phyloP scores from a whole-genome alignment of 1,284 basidiomycete genomes.

The Coniophora puteana region DNA sequence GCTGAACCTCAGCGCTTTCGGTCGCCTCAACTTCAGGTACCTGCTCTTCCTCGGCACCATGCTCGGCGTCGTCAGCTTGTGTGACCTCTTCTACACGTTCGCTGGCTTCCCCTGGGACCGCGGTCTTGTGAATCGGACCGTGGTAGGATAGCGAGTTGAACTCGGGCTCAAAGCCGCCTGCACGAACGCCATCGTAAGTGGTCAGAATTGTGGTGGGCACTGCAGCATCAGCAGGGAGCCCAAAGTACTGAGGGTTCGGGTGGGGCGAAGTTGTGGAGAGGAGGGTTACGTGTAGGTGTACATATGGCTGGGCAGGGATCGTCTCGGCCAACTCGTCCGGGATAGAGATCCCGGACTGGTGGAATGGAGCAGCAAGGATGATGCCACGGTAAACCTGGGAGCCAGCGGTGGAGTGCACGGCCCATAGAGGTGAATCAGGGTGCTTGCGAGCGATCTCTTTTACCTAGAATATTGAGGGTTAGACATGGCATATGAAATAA shows the following conservation, averaged over 20 bases:
- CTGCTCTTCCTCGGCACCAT: conserved; percentile 19
- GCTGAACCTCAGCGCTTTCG: conserved; percentile 12
- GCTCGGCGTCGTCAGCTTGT: conserved; percentile 12
- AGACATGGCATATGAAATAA: background rate
- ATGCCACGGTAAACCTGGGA: conserved; percentile 57
- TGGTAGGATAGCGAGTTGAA: conserved; percentile 93
- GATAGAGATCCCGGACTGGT: conserved; percentile 55
- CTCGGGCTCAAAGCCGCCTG: conserved; percentile 57
- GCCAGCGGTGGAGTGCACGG: conserved; percentile 41
- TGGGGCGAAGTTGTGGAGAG: conserved; percentile 71
- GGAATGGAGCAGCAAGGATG: conserved; percentile 76
- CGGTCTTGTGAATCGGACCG: conserved; percentile 42
- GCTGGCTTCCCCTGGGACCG: conserved; percentile 30
- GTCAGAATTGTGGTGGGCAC: conserved; percentile 76
- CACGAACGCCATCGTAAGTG: conserved; percentile 53
- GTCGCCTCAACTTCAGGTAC: background rate
- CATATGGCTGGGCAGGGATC: conserved; percentile 71
- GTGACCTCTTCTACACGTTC: conserved; percentile 17
- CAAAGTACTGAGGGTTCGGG: conserved; percentile 74
- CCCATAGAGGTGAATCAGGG: conserved; percentile 40
- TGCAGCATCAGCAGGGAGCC: conserved; percentile 37
- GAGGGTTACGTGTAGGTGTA: conserved; percentile 87
- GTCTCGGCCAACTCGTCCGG: conserved; percentile 41
- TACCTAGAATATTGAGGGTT: conserved; percentile 36
- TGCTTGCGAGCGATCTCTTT: conserved; percentile 41